Base-by-base conservation (phyloP, 768 basidiomycete species). In the Pleurotus djamor region DNA sequence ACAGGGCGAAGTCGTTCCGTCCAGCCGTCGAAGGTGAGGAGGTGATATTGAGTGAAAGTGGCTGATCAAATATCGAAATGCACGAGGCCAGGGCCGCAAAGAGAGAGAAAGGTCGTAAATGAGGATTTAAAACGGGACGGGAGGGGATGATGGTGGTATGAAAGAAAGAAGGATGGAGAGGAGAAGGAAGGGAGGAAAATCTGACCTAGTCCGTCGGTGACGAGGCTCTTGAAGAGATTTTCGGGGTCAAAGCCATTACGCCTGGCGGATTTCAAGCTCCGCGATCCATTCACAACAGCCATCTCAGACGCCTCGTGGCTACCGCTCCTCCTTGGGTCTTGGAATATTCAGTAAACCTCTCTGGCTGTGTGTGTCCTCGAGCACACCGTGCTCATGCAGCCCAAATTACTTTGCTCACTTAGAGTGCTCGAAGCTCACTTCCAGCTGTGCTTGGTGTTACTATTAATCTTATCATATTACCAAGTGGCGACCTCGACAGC, bases 11-110 rank as follows among this genome's bases (percentile, higher is more conserved):
- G 58, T 56, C 63, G 59, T 54, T 59, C 57, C 67, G 68, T 62
- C 66, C 66, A 60, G 65, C 66, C 66, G 66, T 62, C 61, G 32
- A 7, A 54, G 59, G 64, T 61, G 66, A 62, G 68, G 64, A 66
- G 41, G 47, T 56, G 60, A 48, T 59, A 44, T 21, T 17, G 41
- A 16, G 54, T 43, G 54, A 32, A 56, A 35, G 52, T 28, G 21
- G 21, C 38, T 17, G 41, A 56, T 28, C 21, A 28, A 28, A 28
- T 28, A 28, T 28, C 21, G 21, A 28, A 28, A 28, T 28, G 21
- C 21, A 28, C 21, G 21, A 28, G 21, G 21, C 21, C 21, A 28
- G 21, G 21, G 21, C 21, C 21, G 21, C 21, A 28, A 28, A 28
- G 21, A 28, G 35, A 35, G 35, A n/a, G 52, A 54, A 21, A 37